Conservation (phyloP, 768 basidiomycete genomes). For the Mycena filopes region DNA sequence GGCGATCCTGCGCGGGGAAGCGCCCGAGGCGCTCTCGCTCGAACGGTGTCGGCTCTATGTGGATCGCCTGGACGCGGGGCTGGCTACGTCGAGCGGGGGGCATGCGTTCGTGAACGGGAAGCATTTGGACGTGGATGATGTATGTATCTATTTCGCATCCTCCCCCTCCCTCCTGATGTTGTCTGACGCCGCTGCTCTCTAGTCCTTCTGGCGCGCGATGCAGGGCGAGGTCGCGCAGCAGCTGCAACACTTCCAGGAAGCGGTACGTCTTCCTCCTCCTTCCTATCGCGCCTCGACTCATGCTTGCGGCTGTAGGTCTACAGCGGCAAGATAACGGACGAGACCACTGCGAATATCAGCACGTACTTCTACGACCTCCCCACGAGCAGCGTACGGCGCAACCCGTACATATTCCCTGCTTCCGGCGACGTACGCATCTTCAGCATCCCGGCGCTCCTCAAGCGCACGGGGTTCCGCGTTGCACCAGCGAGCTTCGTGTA, state of each 20-base stretch:
- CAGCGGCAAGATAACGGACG: conserved; percentile 64
- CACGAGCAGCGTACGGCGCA: conserved; percentile 74
- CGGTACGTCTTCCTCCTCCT: conserved; percentile 56
- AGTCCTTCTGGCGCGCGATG: conserved; percentile 76
- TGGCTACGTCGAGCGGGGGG: conserved; percentile 56
- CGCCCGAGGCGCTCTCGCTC: conserved; percentile 42
- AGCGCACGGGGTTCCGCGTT: conserved; percentile 54
- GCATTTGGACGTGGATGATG: conserved; percentile 73
- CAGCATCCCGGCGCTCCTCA: conserved; percentile 66
- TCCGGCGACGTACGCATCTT: conserved; percentile 59
- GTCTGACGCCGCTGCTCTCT: conserved; percentile 11
- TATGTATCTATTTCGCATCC: conserved; percentile 52
- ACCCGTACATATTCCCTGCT: conserved; percentile 74
- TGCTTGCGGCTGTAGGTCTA: conserved; percentile 58
- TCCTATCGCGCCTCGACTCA: background rate
- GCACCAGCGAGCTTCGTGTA: conserved; percentile 66
- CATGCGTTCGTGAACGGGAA: conserved; percentile 93
- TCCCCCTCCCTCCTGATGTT: background rate
- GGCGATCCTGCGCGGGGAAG: conserved; percentile 48
- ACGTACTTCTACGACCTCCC: conserved; percentile 94
- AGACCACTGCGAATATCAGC: conserved; percentile 58
- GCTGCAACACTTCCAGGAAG: conserved; percentile 76
- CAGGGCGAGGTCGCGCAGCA: conserved; percentile 70
- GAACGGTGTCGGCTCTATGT: conserved; percentile 64
- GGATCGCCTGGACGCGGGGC: conserved; percentile 64